phyloP scores from a whole-genome alignment of 2,329 filamentous ascomycete species.

The Trichoderma afroharzianum region DNA sequence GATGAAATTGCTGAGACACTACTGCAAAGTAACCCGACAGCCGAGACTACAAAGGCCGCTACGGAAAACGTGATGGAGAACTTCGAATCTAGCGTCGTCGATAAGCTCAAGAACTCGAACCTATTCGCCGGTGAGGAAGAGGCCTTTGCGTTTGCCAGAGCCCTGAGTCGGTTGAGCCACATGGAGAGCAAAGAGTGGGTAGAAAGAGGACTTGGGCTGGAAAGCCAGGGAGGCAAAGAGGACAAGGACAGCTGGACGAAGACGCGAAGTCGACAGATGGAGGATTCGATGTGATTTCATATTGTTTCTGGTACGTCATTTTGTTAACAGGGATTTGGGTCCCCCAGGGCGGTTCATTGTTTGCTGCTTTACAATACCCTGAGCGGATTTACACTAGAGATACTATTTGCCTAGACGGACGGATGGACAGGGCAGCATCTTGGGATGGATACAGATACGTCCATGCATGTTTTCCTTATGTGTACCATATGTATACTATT shows the following conservation, averaged over 20 bases:
- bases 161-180: conserved; percentile 77
- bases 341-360: neutral
- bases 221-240: conserved; percentile 59
- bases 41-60: conserved; percentile 53
- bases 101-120: conserved; percentile 76
- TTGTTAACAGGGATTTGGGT: neutral
- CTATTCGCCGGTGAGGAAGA: conserved; percentile 96
- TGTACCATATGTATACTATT: neutral
- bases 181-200: conserved; percentile 97
- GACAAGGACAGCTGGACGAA: conserved; percentile 64
- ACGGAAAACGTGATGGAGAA: conserved; percentile 86
- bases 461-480: neutral
- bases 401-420: neutral
- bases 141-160: conserved; percentile 90
- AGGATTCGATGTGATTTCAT: conserved; percentile 56
- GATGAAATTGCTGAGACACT: conserved; percentile 61
- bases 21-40: conserved; percentile 45
- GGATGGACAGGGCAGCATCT: neutral
- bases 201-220: conserved; percentile 70
- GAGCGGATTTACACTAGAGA: neutral
- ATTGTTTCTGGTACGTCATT: neutral
- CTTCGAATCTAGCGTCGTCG: conserved; percentile 77
- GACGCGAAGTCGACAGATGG: conserved; percentile 63
- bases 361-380: neutral
- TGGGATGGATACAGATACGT: neutral